phyloP scores from a whole-genome alignment of 1,139 yeast species.

The Nakaseomyces uthaithaninus region DNA sequence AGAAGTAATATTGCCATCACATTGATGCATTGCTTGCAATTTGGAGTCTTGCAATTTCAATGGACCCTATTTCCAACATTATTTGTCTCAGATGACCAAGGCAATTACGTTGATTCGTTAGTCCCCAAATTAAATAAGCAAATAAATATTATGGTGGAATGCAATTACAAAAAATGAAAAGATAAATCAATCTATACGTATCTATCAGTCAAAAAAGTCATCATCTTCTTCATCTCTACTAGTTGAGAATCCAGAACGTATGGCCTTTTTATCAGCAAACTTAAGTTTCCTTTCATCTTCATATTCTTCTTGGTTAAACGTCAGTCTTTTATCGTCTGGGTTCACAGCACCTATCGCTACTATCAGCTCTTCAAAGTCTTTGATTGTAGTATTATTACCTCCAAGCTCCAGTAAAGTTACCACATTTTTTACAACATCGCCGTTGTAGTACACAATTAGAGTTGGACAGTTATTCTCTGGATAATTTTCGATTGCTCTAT shows the following conservation, averaged over 20 bases:
- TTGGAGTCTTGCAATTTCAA: too few species aligned
- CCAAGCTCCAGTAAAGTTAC: constrained; percentile 76
- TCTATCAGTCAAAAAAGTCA: constrained; percentile 37
- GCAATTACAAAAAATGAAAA: too few species aligned
- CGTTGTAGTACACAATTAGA: constrained; percentile 65
- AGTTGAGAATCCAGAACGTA: constrained; percentile 39
- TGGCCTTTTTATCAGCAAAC: constrained; percentile 42
- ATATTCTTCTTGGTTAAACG: constrained; percentile 55
- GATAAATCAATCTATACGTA: too few species aligned
- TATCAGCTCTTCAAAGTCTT: constrained; percentile 64
- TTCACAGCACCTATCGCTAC: constrained; percentile 58
- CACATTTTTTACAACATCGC: constrained; percentile 67
- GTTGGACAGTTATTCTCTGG: constrained; percentile 92
- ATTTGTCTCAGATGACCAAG: too few species aligned
- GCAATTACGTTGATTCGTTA: too few species aligned
- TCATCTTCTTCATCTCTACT: constrained; percentile 39
- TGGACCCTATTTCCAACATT: too few species aligned
- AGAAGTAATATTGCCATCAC: too few species aligned
- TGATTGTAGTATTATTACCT: constrained; percentile 63
- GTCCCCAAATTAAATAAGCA: too few species aligned
- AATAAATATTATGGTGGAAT: background rate
- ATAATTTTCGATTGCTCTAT: constrained; percentile 83
- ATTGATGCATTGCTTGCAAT: too few species aligned
- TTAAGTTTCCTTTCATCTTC: constrained; percentile 45
- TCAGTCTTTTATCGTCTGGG: constrained; percentile 56